These are phyloP conservation scores for Penicillium arizonense DNA, from an alignment of 495 filamentous ascomycete species.

Conservation along the genomic window DNA sequence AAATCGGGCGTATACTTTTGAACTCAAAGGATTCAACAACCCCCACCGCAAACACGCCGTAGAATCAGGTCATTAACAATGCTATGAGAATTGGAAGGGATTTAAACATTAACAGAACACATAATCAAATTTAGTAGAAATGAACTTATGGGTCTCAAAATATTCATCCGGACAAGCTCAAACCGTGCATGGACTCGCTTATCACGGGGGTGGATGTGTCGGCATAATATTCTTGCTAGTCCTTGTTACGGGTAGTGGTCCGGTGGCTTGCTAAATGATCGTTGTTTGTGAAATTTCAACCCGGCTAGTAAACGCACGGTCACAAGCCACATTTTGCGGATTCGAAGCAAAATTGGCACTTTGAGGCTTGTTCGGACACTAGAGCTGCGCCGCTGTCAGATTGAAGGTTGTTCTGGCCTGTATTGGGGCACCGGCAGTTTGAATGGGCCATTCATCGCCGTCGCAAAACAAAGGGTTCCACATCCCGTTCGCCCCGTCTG, in stretches of 20 bases:
- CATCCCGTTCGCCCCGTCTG: constrained; percentile 10
- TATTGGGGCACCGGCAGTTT: neutral
- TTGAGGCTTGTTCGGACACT: neutral
- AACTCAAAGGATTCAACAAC: neutral
- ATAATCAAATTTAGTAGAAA: too few relatives aligned
- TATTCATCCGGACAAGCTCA: too few relatives aligned
- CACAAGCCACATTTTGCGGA: neutral
- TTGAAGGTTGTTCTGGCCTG: neutral
- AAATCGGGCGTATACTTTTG: neutral
- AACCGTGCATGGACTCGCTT: too few relatives aligned
- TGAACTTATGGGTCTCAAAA: too few relatives aligned
- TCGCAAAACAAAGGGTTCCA: constrained; percentile 6
- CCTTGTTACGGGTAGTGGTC: too few relatives aligned
- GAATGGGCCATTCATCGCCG: constrained; percentile 6
- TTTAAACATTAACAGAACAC: neutral
- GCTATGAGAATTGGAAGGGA: neutral
- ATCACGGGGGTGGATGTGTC: too few relatives aligned
- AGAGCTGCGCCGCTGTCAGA: constrained; percentile 6
- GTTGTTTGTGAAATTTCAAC: too few relatives aligned
- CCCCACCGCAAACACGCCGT: neutral
- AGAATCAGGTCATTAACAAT: neutral
- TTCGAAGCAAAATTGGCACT: neutral
- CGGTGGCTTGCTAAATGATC: too few relatives aligned
- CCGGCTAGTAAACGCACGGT: neutral
- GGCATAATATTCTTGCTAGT: too few relatives aligned